Percentiles rank a stretch among this genome's conserved stretches.
phyloP scores from a whole-genome alignment of 2,329 filamentous ascomycete genomes.

The Blumeriella jaapii region DNA sequence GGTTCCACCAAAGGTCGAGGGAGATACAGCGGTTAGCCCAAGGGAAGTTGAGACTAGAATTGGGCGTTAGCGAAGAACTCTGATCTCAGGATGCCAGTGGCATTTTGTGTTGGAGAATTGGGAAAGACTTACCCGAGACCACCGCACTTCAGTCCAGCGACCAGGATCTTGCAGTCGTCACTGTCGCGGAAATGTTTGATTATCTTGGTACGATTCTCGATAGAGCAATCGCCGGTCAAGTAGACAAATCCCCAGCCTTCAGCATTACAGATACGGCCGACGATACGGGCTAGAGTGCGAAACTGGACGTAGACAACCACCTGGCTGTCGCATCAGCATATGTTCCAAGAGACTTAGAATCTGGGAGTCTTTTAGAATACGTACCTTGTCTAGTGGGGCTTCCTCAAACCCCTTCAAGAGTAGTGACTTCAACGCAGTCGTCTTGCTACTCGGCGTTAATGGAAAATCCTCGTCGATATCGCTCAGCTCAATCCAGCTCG shows the following conservation, averaged over 20 bases:
- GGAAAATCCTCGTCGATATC: conserved; percentile 18
- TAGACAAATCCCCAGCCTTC: conserved; percentile 36
- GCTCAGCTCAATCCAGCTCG: conserved; percentile 18
- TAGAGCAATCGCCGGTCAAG: conserved; percentile 36
- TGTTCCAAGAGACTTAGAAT: background rate
- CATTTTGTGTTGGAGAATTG: background rate
- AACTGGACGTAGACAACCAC: conserved; percentile 49
- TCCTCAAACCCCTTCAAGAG: conserved; percentile 32
- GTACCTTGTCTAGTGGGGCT: conserved; percentile 36
- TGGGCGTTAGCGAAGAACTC: too few relatives aligned
- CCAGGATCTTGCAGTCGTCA: conserved; percentile 33
- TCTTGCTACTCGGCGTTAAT: conserved; percentile 30
- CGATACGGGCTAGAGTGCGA: conserved; percentile 38
- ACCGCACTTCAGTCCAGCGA: conserved; percentile 45
- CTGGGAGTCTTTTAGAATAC: background rate
- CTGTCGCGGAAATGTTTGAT: conserved; percentile 36
- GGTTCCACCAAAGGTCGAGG: conserved; percentile 30
- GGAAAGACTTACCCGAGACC: conserved; percentile 31
- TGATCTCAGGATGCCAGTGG: background rate
- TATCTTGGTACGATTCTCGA: conserved; percentile 33
- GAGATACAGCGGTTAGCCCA: conserved; percentile 37
- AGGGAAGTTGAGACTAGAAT: conserved; percentile 41
- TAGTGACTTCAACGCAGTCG: conserved; percentile 27
- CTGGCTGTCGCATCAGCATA: conserved; percentile 6
- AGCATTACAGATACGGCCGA: conserved; percentile 36